A percentile compares a stretch with the other conserved stretches of the same genome.
These are phyloP conservation scores for Cyclotella sp. DNA, from an alignment of 108 stramenopile genomes.

Conservation along the genomic window DNA sequence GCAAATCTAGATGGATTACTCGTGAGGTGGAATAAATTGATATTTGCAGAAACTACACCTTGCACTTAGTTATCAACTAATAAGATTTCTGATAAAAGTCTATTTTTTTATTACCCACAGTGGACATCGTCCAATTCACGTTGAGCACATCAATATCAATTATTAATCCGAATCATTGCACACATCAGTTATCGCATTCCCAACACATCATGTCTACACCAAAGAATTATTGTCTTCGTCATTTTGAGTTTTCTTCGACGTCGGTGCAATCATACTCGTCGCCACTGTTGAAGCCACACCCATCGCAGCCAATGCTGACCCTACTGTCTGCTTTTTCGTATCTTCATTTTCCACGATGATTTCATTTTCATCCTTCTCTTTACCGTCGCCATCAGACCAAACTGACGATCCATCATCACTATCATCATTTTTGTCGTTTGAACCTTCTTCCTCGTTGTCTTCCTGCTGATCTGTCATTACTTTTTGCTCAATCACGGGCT, in stretches of 20 bases:
- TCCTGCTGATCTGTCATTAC: background rate
- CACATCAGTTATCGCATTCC: no score
- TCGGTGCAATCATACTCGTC: slow-evolving; percentile 6
- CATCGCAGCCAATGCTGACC: slow-evolving; percentile 27
- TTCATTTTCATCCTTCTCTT: background rate
- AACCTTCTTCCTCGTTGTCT: background rate
- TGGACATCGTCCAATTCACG: no score
- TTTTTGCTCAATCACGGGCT: background rate
- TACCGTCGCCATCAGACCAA: slow-evolving; percentile 16
- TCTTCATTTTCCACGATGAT: slow-evolving; percentile 3
- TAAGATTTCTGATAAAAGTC: no score
- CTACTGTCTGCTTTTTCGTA: background rate
- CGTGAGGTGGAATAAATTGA: no score
- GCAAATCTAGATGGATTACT: no score
- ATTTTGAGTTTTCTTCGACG: background rate
- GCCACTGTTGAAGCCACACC: slow-evolving; percentile 25
- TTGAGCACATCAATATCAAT: no score
- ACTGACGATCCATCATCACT: slow-evolving; percentile 11
- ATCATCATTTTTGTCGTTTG: slow-evolving; percentile 3
- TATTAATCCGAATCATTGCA: no score
- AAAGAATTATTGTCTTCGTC: no score
- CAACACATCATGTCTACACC: no score
- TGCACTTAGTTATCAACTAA: no score
- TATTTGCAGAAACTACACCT: no score
- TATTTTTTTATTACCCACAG: no score